phyloP scores from a whole-genome alignment of 441 rosid genomes.

The Bocquillonia castaneifolia region DNA sequence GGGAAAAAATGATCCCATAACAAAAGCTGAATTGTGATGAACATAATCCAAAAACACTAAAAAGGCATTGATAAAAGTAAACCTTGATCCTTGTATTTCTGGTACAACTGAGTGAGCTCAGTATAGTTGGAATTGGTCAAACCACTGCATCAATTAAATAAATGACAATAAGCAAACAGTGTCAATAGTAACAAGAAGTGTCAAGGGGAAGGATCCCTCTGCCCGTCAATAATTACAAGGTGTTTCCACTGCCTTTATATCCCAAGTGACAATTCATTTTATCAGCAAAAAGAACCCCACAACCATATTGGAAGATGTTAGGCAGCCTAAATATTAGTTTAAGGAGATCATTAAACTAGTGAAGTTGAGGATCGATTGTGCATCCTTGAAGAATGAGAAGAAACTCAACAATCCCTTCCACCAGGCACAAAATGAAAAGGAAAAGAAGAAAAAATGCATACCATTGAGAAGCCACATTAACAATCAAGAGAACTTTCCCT shows the following conservation, averaged over 20 bases:
- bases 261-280: neutral
- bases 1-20: neutral
- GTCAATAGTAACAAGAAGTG: neutral
- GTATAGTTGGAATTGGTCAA: constrained; percentile 82
- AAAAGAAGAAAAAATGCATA: constrained; percentile 22
- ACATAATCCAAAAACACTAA: neutral
- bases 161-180: constrained; percentile 13
- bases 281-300: neutral
- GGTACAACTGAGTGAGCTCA: constrained; percentile 72
- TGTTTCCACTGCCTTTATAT: neutral
- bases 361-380: constrained; percentile 1
- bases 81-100: constrained; percentile 81
- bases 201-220: neutral
- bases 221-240: neutral
- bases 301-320: neutral
- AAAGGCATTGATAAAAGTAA: neutral
- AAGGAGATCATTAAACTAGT: neutral
- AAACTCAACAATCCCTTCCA: neutral
- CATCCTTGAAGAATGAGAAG: neutral
- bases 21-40: neutral
- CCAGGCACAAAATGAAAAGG: neutral
- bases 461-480: constrained; percentile 99
- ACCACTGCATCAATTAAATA: constrained; percentile 52
- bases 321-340: neutral
- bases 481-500: constrained; percentile 84